Conservation (phyloP, 225 moss, liverwort and hornwort genomes). For the Asterella californica region DNA sequence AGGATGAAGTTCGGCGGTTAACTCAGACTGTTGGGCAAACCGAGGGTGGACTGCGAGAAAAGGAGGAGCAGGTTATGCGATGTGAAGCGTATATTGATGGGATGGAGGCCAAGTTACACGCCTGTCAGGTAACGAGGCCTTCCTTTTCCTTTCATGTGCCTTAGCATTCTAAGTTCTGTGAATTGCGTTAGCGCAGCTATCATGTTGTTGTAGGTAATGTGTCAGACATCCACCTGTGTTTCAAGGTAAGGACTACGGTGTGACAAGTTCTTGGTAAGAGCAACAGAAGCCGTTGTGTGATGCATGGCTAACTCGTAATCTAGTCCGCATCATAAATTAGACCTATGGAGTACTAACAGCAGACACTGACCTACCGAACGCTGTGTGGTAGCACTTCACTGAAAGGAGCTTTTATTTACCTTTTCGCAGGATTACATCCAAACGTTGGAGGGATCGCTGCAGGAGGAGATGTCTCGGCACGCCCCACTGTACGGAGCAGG, state of each 20-base stretch:
- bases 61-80: slow-evolving; percentile 98
- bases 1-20: slow-evolving; percentile 97
- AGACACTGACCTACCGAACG: neutral
- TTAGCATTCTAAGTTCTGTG: neutral
- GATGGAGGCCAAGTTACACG: slow-evolving; percentile 98
- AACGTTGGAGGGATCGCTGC: slow-evolving; percentile 87
- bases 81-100: slow-evolving; percentile 99
- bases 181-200: neutral
- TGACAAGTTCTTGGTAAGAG: neutral
- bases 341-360: too few relatives aligned
- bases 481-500: slow-evolving; percentile 96
- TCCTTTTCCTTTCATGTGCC: neutral
- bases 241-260: neutral
- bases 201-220: neutral
- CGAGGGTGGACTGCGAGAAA: slow-evolving; percentile 93
- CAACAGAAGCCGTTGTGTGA: too few relatives aligned
- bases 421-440: slow-evolving; percentile 84
- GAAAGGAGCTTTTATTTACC: neutral
- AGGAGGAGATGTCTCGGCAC: slow-evolving; percentile 99
- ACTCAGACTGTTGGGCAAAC: slow-evolving; percentile 98
- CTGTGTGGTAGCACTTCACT: neutral
- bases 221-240: neutral
- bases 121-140: slow-evolving; percentile 67
- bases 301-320: too few relatives aligned
- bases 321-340: too few relatives aligned